phyloP scores from a whole-genome alignment of 805 yeast genomes.

The Brettanomyces sp. region DNA sequence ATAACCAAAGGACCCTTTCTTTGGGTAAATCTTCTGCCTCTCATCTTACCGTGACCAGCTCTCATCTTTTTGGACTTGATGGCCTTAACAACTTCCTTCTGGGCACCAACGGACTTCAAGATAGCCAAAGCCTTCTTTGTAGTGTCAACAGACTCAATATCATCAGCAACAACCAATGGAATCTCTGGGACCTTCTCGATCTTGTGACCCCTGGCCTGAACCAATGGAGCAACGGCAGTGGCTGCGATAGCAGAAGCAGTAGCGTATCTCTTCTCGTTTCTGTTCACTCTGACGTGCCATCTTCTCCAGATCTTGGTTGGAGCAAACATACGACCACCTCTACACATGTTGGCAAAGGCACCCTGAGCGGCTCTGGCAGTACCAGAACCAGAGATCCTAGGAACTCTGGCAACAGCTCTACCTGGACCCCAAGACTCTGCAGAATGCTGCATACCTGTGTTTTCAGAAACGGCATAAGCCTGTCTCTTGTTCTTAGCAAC shows the following conservation, averaged over 20 bases:
- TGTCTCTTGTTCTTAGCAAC: constrained; percentile 99
- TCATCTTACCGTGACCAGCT: constrained; percentile 99
- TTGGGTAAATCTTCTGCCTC: constrained; percentile 99
- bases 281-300: constrained; percentile 99
- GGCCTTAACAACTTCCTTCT: constrained; percentile 96
- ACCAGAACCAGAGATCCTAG: constrained; percentile 99
- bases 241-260: constrained; percentile 99
- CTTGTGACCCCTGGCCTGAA: constrained; percentile 99
- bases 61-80: constrained; percentile 97
- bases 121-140: constrained; percentile 98
- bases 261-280: constrained; percentile 99
- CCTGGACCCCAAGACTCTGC: constrained; percentile 99
- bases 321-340: constrained; percentile 99
- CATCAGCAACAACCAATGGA: constrained; percentile 94
- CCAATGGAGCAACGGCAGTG: constrained; percentile 95
- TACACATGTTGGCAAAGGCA: constrained; percentile 99
- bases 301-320: constrained; percentile 99
- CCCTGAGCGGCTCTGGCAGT: constrained; percentile 99
- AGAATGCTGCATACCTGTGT: constrained; percentile 99
- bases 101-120: constrained; percentile 97
- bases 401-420: constrained; percentile 99
- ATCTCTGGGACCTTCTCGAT: constrained; percentile 97
- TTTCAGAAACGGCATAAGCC: constrained; percentile 98
- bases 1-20: constrained; percentile 99
- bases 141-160: constrained; percentile 85